Evolutionary conservation across 192 early-diverging fungal species (phyloP), one percentile per base, ranked within the genome.

Genomic region (Glomus cerebriforme): DNA sequence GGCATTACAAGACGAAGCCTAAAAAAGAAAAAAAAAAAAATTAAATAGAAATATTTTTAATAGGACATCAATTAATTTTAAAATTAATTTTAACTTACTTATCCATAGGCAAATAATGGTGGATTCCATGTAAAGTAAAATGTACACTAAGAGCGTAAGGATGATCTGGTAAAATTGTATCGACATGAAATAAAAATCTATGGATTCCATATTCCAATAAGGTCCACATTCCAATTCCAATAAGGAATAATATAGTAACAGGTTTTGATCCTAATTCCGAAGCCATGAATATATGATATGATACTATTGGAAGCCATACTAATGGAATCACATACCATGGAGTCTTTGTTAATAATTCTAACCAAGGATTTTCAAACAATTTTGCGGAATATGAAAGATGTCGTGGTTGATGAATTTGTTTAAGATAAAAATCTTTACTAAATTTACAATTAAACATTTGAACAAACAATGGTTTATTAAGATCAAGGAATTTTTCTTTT

Each of bases 31-130:
- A n/a, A n/a, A n/a, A n/a, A n/a, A n/a, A n/a, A n/a, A n/a, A n/a
- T n/a, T 65, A 26, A 70, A 34, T 17, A 66, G 1, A 70, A 15
- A 45, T 39, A 47, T 70, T 45, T 10, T 45, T 15, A 3, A 26
- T 15, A 39, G 9, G 19, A 39, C 7, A 12, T 22, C 60, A 34
- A 22, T 13, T 29, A 17, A 17, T 49, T 17, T 49, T 49, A 17
- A 54, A 15, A 39, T 39, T 39, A 39, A 2, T 39, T 39, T 7
- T 31, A 15, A 67, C 82, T 79, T 86, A 94, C 90, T 87, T 93
- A 81, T 99, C 96, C 96, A 97, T 97, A 12, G 97, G 97, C 34
- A 99, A 83, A 83, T 93, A 97, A 82, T 99, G 96, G 84, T 99
- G 97, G 43, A 99, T 94, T 26, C 97, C 97, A 82, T 99, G 97